Percentiles rank a stretch among this genome's conserved stretches.
These are phyloP conservation scores for Biscogniauxia marginata DNA, from an alignment of 2,329 filamentous ascomycete genomes.

Conservation along the genomic window DNA sequence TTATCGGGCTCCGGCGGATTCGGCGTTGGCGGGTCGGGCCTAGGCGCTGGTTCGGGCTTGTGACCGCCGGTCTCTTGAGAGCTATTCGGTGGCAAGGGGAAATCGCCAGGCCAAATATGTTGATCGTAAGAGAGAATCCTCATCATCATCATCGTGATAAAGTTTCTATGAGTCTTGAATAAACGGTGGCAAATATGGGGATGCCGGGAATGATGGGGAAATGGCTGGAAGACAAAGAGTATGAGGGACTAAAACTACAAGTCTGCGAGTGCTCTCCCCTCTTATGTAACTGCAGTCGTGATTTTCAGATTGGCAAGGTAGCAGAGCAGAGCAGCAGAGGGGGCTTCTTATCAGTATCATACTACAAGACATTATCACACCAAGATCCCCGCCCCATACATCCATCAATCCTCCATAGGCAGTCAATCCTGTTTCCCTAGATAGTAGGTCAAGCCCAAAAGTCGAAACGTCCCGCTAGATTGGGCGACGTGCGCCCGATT, in stretches of 20 bases:
- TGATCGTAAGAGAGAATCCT: background rate
- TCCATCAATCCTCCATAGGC: slow-evolving; percentile 11
- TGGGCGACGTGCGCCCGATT: slow-evolving; percentile 8
- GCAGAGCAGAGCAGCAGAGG: background rate
- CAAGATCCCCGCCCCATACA: slow-evolving; percentile 14
- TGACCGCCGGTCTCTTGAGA: slow-evolving; percentile 10
- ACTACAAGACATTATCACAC: background rate
- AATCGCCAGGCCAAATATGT: slow-evolving; percentile 1
- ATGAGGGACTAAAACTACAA: background rate
- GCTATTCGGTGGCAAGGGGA: slow-evolving; percentile 1
- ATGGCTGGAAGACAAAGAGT: background rate
- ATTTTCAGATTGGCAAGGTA: background rate
- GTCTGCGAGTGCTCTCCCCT: background rate
- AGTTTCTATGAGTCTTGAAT: background rate
- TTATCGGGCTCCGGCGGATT: slow-evolving; percentile 27
- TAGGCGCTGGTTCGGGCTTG: slow-evolving; percentile 31
- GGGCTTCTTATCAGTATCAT: background rate
- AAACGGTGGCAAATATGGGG: background rate
- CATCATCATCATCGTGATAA: background rate
- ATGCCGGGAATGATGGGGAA: background rate
- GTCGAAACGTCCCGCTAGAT: slow-evolving; percentile 19
- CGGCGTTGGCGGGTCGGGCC: slow-evolving; percentile 32
- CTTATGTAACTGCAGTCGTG: background rate
- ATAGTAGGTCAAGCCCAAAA: slow-evolving; percentile 16
- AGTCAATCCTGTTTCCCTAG: slow-evolving; percentile 11